Percentiles rank a stretch among this genome's conserved stretches.
phyloP scores from a whole-genome alignment of 805 yeast species.

The Yarrowia sp. region DNA sequence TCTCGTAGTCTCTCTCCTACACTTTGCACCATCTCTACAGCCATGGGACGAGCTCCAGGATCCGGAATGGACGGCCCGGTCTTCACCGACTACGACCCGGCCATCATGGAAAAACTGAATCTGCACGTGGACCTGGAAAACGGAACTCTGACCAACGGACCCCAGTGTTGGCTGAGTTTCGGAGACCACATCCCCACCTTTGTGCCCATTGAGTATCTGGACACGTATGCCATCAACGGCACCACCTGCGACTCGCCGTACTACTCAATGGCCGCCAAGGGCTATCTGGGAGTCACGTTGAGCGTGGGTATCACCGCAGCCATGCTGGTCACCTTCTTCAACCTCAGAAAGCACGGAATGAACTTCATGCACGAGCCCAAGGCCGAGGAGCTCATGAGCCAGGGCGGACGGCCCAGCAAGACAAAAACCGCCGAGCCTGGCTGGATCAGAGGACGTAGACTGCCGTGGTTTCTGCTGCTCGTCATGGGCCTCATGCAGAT shows the following conservation, averaged over 20 bases:
- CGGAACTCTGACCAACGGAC: constrained; percentile 47
- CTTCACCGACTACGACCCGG: constrained; percentile 43
- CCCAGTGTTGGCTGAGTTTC: constrained; percentile 46
- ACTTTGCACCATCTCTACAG: neutral
- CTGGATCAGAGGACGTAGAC: constrained; percentile 44
- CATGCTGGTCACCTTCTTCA: constrained; percentile 45
- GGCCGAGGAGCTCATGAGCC: constrained; percentile 31
- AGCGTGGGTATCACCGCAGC: constrained; percentile 42
- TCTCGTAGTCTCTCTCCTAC: neutral
- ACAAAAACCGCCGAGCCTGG: constrained; percentile 43
- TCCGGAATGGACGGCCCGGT: constrained; percentile 42
- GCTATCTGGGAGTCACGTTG: constrained; percentile 45
- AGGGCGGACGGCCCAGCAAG: constrained; percentile 26
- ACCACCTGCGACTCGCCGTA: constrained; percentile 45
- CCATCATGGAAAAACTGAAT: constrained; percentile 42
- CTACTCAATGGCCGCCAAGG: constrained; percentile 44
- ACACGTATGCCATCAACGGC: constrained; percentile 40
- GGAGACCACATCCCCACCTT: constrained; percentile 43
- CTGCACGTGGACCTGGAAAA: constrained; percentile 45
- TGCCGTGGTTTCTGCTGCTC: constrained; percentile 49
- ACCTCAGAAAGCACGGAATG: constrained; percentile 46
- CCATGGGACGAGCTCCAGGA: constrained; percentile 27
- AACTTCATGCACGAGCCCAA: constrained; percentile 39
- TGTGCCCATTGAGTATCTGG: constrained; percentile 28
- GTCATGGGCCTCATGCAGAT: constrained; percentile 44